These are phyloP conservation scores for Dactylellina leptospora DNA, from an alignment of 2,329 filamentous ascomycete species.

Conservation along the genomic window DNA sequence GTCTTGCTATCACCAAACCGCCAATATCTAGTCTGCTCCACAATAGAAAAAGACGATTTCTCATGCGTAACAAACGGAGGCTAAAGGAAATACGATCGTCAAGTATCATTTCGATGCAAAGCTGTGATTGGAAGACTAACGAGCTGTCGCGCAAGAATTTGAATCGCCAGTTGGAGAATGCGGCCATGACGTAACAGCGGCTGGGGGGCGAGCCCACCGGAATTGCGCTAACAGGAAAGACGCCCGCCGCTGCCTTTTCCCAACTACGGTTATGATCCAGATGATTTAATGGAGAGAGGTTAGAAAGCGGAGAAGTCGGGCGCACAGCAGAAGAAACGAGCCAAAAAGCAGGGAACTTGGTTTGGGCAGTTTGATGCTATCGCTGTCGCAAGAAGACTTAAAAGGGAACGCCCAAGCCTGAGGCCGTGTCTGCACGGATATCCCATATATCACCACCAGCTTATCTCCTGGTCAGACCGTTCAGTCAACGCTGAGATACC, in stretches of 20 bases:
- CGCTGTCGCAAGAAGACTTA: conserved; percentile 10
- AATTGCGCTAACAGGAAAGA: too few species aligned
- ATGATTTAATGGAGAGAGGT: background rate
- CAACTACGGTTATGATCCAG: too few species aligned
- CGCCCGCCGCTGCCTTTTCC: too few species aligned
- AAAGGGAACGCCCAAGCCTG: conserved; percentile 34
- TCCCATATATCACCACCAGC: background rate
- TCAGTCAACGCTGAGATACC: background rate
- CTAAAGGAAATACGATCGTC: too few species aligned
- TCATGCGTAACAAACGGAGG: too few species aligned
- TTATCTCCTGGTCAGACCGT: background rate
- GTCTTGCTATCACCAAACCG: background rate
- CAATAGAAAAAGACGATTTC: too few species aligned
- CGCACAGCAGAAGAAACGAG: background rate
- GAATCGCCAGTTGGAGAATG: too few species aligned
- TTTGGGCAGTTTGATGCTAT: conserved; percentile 44
- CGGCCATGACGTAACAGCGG: conserved; percentile 9
- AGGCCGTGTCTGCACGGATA: conserved; percentile 18
- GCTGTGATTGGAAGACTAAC: background rate
- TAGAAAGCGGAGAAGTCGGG: background rate
- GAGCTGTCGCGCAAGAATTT: background rate
- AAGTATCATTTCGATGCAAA: too few species aligned
- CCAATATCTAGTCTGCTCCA: background rate
- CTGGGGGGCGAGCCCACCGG: too few species aligned
- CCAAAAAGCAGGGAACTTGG: conserved; percentile 3